Conservation (phyloP, 2,329 filamentous ascomycete species). For the Ilyonectria sp. region DNA sequence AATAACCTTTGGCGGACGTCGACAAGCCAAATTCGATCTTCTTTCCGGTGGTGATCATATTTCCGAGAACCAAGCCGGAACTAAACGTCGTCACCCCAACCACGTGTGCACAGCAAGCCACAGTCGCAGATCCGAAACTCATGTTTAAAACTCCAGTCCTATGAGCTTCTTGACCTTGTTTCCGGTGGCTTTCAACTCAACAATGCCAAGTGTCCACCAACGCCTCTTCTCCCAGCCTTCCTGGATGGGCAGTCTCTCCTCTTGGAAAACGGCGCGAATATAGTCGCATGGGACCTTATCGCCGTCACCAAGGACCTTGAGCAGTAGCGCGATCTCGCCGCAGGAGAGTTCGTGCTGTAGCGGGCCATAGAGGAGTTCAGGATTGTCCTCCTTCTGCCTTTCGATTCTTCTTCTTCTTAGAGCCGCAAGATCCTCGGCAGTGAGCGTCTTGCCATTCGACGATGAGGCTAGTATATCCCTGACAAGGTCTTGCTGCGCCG, state of each 20-base stretch:
- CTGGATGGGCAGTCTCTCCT: constrained; percentile 39
- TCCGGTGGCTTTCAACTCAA: constrained; percentile 33
- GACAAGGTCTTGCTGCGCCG: constrained; percentile 38
- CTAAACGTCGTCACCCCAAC: neutral
- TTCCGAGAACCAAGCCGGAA: neutral
- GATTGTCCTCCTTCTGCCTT: constrained; percentile 37
- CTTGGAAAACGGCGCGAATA: constrained; percentile 40
- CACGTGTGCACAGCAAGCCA: neutral
- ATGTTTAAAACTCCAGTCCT: neutral
- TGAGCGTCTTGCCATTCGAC: constrained; percentile 40
- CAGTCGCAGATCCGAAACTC: neutral
- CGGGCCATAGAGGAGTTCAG: constrained; percentile 31
- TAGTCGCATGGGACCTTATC: constrained; percentile 29
- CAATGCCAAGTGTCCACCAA: constrained; percentile 41
- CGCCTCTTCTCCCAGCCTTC: constrained; percentile 40
- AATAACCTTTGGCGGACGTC: neutral
- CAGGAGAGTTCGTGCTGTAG: constrained; percentile 39
- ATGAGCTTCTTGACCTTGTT: constrained; percentile 6
- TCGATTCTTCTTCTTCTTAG: constrained; percentile 40
- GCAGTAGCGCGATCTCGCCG: constrained; percentile 41
- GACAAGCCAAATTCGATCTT: neutral
- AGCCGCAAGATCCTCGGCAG: constrained; percentile 37
- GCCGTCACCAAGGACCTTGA: constrained; percentile 41
- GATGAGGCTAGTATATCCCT: constrained; percentile 38
- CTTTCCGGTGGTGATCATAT: neutral